phyloP scores from a whole-genome alignment of 2,329 filamentous ascomycete genomes.

The Aspergillus chevalieri region DNA sequence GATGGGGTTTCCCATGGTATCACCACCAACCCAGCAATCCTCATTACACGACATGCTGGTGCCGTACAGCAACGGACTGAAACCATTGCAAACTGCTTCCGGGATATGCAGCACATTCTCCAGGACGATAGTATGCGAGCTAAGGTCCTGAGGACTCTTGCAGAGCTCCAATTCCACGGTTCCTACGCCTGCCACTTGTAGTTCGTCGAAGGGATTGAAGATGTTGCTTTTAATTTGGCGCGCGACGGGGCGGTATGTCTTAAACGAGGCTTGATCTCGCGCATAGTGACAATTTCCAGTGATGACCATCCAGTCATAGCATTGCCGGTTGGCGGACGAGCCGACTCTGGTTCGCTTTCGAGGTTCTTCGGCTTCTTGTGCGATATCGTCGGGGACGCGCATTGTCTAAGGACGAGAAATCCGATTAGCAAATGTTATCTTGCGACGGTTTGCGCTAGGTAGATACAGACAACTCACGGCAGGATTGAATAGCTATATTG shows the following conservation, averaged over 20 bases:
- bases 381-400: background rate
- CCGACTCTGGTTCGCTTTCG: background rate
- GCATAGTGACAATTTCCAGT: slow-evolving; percentile 28
- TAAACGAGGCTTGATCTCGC: slow-evolving; percentile 26
- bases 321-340: background rate
- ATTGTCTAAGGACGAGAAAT: background rate
- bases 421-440: background rate
- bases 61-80: slow-evolving; percentile 19
- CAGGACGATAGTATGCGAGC: slow-evolving; percentile 19
- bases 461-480: no score
- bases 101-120: slow-evolving; percentile 32
- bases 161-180: slow-evolving; percentile 25
- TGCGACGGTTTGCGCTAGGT: background rate
- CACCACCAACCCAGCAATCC: slow-evolving; percentile 16
- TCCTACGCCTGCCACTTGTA: slow-evolving; percentile 26
- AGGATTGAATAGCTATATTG: no score
- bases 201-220: slow-evolving; percentile 18
- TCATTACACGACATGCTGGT: slow-evolving; percentile 18
- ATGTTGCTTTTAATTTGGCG: slow-evolving; percentile 14
- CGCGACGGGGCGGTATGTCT: slow-evolving; percentile 21
- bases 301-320: slow-evolving; percentile 27
- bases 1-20: slow-evolving; percentile 8
- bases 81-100: slow-evolving; percentile 28
- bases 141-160: slow-evolving; percentile 12
- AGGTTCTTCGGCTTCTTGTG: background rate